Base-by-base conservation (phyloP, 306 rosid species). In the Neltuma alba region DNA sequence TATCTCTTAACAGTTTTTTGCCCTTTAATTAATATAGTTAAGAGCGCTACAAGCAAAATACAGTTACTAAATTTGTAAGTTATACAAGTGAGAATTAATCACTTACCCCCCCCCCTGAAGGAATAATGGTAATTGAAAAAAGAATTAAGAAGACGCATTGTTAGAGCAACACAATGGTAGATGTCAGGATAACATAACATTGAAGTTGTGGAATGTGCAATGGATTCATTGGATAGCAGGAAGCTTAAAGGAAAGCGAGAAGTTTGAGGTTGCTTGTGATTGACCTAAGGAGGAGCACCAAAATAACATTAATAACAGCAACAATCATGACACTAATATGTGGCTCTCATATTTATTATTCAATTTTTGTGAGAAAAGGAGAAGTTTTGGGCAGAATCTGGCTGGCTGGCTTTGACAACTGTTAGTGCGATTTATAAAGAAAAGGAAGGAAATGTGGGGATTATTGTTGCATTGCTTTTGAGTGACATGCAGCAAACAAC, bases 401-500 rank as follows among this genome's bases (percentile, higher is more conserved):
- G 38, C 67, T 21, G 61, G 61, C 61, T 9, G 60, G 57, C 70
- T 2, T 28, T 54, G 76, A 75, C 80, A 82, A 64, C 79, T 72
- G 75, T 36, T 13, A 3, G 66, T 60, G n/a, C 3, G 64, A 27
- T 58, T 20, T 52, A 52, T 20, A 52, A 52, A 52, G 58, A 52
- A 52, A 52, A 52, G 58, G 58, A n/a, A 4, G 25, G 62, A 67
- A 68, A 48, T 36, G 72, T 38, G 63, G 3, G 57, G 45, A 55
- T 57, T 57, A 57, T 57, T 57, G 33, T 57, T 57, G 63, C 16
- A 23, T 74, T 77, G 38, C 74, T 65, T 81, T 77, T 85, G 40
- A 72, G 48, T 37, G 62, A 25, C 18, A 65, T 57, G 12, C 10
- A 28, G 37, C n/a, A 31, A 60, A n/a, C n/a, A n/a, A n/a, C 41